These are phyloP conservation scores for Pezicula carpinea DNA, from an alignment of 2,329 filamentous ascomycete species.

Conservation along the genomic window DNA sequence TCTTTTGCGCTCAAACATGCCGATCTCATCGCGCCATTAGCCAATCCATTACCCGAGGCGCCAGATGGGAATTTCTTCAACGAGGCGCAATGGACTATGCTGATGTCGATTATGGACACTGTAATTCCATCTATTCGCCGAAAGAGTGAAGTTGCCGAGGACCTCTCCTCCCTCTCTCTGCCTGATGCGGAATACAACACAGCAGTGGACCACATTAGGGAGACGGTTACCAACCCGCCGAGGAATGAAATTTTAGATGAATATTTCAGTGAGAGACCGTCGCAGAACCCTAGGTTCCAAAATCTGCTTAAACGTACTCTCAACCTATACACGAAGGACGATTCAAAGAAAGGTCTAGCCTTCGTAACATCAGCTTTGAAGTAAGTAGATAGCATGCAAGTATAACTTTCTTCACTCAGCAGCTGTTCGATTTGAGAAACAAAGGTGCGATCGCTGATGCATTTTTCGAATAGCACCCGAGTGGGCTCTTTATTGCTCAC, in stretches of 20 bases:
- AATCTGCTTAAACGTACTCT: constrained; percentile 42
- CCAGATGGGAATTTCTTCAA: constrained; percentile 35
- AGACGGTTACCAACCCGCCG: constrained; percentile 34
- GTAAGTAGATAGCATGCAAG: constrained; percentile 19
- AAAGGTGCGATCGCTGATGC: no score
- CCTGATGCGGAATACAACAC: constrained; percentile 45
- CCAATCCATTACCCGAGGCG: constrained; percentile 21
- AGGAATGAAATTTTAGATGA: constrained; percentile 40
- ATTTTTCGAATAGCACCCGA: constrained; percentile 43
- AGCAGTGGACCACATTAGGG: constrained; percentile 35
- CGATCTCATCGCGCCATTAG: constrained; percentile 12
- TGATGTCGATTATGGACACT: constrained; percentile 52
- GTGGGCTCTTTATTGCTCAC: constrained; percentile 62
- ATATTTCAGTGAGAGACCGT: constrained; percentile 48
- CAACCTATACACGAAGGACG: constrained; percentile 21
- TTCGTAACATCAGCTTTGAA: constrained; percentile 24
- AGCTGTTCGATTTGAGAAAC: no score
- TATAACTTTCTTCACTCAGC: no score
- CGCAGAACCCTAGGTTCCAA: constrained; percentile 48
- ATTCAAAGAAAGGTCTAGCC: constrained; percentile 21
- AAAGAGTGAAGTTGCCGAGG: constrained; percentile 34
- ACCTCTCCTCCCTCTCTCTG: constrained; percentile 38
- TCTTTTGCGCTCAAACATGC: neutral
- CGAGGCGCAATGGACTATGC: constrained; percentile 47
- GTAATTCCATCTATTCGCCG: constrained; percentile 54